Percentiles rank a stretch among this genome's conserved stretches.
Evolutionary conservation across 2,329 filamentous ascomycete genomes (phyloP).

Genomic region (Cladosporium sp.): DNA sequence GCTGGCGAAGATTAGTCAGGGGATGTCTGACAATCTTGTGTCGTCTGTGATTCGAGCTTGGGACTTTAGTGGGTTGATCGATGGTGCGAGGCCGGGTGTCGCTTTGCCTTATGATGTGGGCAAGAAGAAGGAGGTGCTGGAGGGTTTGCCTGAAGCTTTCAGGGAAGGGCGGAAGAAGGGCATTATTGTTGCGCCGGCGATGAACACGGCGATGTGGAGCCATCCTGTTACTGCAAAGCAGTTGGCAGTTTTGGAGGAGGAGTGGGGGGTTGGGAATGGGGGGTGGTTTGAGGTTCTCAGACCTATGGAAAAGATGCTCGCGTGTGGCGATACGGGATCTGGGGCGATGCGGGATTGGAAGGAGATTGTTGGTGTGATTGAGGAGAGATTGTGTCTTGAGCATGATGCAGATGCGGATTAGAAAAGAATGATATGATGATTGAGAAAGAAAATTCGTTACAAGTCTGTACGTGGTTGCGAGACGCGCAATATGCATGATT

Average conservation of each 20-base stretch:
- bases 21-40: constrained; percentile 76
- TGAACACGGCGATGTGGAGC: constrained; percentile 90
- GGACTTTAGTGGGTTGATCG: constrained; percentile 70
- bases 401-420: constrained; percentile 4
- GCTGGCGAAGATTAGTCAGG: constrained; percentile 78
- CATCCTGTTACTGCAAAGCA: constrained; percentile 80
- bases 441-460: not conserved
- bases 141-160: constrained; percentile 19
- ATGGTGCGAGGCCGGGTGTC: constrained; percentile 38
- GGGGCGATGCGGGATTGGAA: constrained; percentile 84
- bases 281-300: constrained; percentile 68
- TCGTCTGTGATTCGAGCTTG: constrained; percentile 77
- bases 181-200: constrained; percentile 76
- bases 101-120: constrained; percentile 22
- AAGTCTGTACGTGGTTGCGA: not conserved
- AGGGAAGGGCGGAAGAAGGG: constrained; percentile 53
- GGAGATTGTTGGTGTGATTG: constrained; percentile 68
- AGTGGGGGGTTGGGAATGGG: constrained; percentile 63
- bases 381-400: constrained; percentile 41
- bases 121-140: constrained; percentile 10
- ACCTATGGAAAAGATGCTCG: constrained; percentile 74
- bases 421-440: not conserved
- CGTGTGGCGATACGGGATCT: constrained; percentile 79
- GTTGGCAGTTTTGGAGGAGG: constrained; percentile 66
- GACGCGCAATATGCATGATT: not conserved